These are phyloP conservation scores for Aspergillus fructus DNA, from an alignment of 2,329 filamentous ascomycete species.

Conservation along the genomic window DNA sequence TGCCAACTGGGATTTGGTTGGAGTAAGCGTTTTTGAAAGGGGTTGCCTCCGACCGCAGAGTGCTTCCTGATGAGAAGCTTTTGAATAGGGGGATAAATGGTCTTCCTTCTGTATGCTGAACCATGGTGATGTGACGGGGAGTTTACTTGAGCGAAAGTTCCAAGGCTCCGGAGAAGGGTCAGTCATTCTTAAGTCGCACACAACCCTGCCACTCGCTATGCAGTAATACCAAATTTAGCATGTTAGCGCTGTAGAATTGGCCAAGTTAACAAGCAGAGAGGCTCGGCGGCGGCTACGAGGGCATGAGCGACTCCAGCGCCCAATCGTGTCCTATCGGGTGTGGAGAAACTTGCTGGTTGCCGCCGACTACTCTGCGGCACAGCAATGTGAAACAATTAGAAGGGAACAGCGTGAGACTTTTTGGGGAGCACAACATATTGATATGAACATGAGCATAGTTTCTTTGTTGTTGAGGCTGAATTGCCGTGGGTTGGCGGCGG, in stretches of 20 bases:
- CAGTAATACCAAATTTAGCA: neutral
- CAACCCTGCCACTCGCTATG: neutral
- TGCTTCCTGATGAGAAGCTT: neutral
- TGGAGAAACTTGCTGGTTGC: neutral
- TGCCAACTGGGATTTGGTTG: neutral
- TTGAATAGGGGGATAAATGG: neutral
- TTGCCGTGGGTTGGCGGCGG: neutral
- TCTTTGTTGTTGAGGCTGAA: neutral
- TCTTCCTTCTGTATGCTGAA: neutral
- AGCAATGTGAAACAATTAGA: neutral
- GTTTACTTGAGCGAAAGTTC: neutral
- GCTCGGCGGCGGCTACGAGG: conserved; percentile 8
- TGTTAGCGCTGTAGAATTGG: neutral
- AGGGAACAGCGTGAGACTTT: neutral
- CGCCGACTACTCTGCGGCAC: neutral
- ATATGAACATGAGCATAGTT: neutral
- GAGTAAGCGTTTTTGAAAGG: neutral
- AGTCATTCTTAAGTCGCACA: neutral
- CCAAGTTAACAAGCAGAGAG: neutral
- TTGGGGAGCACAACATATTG: neutral
- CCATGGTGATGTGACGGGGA: neutral
- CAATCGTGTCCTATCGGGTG: neutral
- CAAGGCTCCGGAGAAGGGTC: neutral
- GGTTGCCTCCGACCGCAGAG: neutral
- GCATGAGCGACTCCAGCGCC: neutral